A percentile compares a stretch with the other conserved stretches of the same genome.
Conservation (phyloP, 495 filamentous ascomycete genomes). For the Penicillium tannophilum region DNA sequence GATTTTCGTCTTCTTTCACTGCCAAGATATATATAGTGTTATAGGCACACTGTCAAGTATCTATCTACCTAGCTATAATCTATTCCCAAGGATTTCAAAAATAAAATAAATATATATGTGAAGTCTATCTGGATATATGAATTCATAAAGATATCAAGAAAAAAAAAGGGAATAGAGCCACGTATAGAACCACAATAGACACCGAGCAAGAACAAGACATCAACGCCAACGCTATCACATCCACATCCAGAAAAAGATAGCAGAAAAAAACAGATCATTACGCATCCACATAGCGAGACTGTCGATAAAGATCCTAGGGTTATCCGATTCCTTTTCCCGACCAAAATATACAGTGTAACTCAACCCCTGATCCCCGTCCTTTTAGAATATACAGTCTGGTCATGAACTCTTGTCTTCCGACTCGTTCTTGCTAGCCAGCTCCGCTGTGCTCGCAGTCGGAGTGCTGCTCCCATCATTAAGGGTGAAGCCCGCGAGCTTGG, state of each 20-base stretch:
- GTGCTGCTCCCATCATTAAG: not conserved
- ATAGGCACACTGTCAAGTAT: not conserved
- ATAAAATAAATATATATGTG: constrained; percentile 2
- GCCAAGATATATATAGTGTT: not conserved
- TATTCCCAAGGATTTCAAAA: not conserved
- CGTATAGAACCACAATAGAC: constrained; percentile 8
- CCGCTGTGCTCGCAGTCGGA: not conserved
- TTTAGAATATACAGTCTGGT: not conserved
- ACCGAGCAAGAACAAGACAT: constrained; percentile 5
- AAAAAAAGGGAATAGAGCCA: not conserved
- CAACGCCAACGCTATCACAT: constrained; percentile 23
- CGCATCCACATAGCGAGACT: constrained; percentile 7
- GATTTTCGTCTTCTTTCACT: not conserved
- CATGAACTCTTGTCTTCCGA: constrained; percentile 1
- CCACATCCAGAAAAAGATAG: not conserved
- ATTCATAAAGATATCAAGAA: constrained; percentile 2
- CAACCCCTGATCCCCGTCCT: not conserved
- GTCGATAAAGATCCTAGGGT: not conserved
- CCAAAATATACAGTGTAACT: not conserved
- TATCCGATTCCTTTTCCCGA: not conserved
- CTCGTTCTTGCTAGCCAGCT: not conserved
- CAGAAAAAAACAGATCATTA: constrained; percentile 12
- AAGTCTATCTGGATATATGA: constrained; percentile 6
- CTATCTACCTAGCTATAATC: not conserved
- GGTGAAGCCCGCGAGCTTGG: constrained; percentile 16